Conservation (phyloP, 257 asterid genomes). For the Hygrophila difformis region DNA sequence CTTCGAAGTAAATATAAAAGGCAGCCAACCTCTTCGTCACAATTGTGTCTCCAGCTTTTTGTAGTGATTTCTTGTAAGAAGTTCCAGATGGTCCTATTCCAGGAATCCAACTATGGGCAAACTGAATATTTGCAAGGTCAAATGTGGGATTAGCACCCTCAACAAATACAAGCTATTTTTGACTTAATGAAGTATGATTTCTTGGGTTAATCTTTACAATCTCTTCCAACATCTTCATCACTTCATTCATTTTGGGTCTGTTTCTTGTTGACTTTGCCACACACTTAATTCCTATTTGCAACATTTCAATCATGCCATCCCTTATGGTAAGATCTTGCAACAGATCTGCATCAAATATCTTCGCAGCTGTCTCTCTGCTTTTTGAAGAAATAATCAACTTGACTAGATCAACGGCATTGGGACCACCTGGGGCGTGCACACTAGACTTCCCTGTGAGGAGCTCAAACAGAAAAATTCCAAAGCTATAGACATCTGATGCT, state of each 20-base stretch:
- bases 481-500: slow-evolving; percentile 27
- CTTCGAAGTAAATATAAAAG: neutral
- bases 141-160: neutral
- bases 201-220: neutral
- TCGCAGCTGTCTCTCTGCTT: slow-evolving; percentile 8
- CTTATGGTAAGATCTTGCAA: slow-evolving; percentile 8
- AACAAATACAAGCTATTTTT: neutral
- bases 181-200: neutral
- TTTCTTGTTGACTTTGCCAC: slow-evolving; percentile 8
- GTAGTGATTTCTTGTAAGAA: slow-evolving; percentile 4
- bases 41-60: slow-evolving; percentile 6
- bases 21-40: slow-evolving; percentile 13
- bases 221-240: slow-evolving; percentile 19
- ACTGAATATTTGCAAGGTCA: slow-evolving; percentile 14
- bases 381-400: slow-evolving; percentile 15
- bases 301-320: slow-evolving; percentile 13
- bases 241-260: slow-evolving; percentile 24
- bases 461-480: too few species aligned
- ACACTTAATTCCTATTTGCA: slow-evolving; percentile 22
- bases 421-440: slow-evolving; percentile 15
- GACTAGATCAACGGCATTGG: slow-evolving; percentile 22
- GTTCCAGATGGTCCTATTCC: slow-evolving; percentile 18
- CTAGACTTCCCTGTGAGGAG: slow-evolving; percentile 20
- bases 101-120: slow-evolving; percentile 2
- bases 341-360: slow-evolving; percentile 20